A percentile compares a stretch with the other conserved stretches of the same genome.
Conservation (phyloP, 2,329 filamentous ascomycete species). For the Aspergillus pseudoglaucus region DNA sequence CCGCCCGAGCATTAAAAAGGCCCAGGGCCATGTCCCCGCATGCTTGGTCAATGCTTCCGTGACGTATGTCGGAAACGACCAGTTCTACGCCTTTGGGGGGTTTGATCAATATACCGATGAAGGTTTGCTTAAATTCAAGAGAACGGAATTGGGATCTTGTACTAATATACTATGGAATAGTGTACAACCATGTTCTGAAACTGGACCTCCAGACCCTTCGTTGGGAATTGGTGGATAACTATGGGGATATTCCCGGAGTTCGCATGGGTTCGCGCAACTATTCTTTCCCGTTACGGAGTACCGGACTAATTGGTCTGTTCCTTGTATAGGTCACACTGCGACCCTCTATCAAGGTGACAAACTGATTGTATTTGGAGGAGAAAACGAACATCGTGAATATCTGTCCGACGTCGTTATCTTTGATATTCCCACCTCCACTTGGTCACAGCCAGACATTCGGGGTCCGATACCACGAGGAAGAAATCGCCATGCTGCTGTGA, state of each 20-base stretch:
- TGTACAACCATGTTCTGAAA: slow-evolving; percentile 94
- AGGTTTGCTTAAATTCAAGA: slow-evolving; percentile 37
- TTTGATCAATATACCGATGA: slow-evolving; percentile 99
- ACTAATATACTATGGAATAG: slow-evolving; percentile 29
- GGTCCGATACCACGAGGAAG: slow-evolving; percentile 83
- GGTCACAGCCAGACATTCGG: slow-evolving; percentile 84
- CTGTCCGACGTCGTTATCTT: slow-evolving; percentile 94
- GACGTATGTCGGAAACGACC: slow-evolving; percentile 95
- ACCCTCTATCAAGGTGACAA: slow-evolving; percentile 91
- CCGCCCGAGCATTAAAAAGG: slow-evolving; percentile 74
- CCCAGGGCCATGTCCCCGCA: slow-evolving; percentile 73
- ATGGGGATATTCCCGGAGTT: slow-evolving; percentile 93
- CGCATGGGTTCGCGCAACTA: slow-evolving; percentile 68
- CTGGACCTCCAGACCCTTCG: slow-evolving; percentile 81
- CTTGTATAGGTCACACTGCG: slow-evolving; percentile 71
- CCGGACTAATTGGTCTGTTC: background rate
- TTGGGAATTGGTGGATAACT: slow-evolving; percentile 96
- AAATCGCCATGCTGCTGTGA: slow-evolving; percentile 84
- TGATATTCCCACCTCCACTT: slow-evolving; percentile 87
- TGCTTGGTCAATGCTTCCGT: slow-evolving; percentile 97
- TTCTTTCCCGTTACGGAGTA: slow-evolving; percentile 4
- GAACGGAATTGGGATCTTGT: background rate
- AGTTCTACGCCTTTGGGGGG: slow-evolving; percentile 96
- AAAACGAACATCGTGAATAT: slow-evolving; percentile 95
- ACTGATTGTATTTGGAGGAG: slow-evolving; percentile 92